Evolutionary conservation across 495 filamentous ascomycete genomes (phyloP).

Genomic region (Jackrogersella minutella): DNA sequence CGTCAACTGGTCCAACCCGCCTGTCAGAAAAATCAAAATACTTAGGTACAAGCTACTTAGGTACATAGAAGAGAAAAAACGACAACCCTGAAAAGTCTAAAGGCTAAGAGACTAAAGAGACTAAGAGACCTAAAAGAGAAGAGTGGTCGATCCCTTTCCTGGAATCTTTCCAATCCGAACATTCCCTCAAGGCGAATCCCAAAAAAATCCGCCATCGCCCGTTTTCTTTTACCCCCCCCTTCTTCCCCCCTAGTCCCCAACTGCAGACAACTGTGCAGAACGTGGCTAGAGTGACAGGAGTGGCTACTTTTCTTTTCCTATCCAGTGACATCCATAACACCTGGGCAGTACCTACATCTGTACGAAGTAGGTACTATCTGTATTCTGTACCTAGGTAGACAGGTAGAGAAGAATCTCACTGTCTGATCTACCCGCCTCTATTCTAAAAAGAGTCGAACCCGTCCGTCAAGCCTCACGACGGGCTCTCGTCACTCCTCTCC

Average conservation of each 20-base stretch:
- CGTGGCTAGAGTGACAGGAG: constrained; percentile 22
- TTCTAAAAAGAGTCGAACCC: constrained; percentile 31
- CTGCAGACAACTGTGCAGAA: constrained; percentile 5
- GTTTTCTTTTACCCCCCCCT: too few relatives aligned
- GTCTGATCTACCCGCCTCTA: constrained; percentile 31
- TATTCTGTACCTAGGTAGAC: not conserved
- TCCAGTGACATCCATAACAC: constrained; percentile 7
- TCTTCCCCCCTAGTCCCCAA: not conserved
- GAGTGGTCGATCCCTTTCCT: constrained; percentile 30
- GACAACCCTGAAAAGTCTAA: too few relatives aligned
- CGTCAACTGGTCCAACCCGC: constrained; percentile 9
- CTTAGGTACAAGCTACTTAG: too few relatives aligned
- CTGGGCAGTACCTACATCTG: too few relatives aligned
- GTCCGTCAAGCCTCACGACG: constrained; percentile 33
- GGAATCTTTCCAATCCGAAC: not conserved
- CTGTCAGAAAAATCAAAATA: constrained; percentile 8
- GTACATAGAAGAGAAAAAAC: too few relatives aligned
- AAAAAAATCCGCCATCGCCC: constrained; percentile 29
- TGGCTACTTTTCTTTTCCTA: not conserved
- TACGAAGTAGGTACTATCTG: not conserved
- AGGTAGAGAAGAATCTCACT: too few relatives aligned
- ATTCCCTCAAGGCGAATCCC: constrained; percentile 25
- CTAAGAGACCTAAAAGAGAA: too few relatives aligned
- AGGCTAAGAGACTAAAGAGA: too few relatives aligned
- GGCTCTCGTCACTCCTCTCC: not conserved